Conservation (phyloP, 805 yeast species). For the Metschnikowia cubensis region DNA sequence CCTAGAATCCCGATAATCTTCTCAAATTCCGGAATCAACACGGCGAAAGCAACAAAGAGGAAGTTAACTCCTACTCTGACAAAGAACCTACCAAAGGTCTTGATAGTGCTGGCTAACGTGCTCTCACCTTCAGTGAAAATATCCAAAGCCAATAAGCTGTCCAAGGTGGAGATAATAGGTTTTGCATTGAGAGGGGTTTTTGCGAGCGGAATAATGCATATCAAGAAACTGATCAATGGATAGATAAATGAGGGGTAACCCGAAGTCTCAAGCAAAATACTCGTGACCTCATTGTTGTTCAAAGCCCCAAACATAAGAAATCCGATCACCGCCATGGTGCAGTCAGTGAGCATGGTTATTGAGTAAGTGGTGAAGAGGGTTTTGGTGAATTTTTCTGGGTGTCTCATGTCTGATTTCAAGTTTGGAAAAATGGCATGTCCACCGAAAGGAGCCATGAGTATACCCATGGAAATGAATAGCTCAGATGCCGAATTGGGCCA, state of each 20-base stretch:
- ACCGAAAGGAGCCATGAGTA: slow-evolving; percentile 78
- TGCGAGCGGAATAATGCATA: slow-evolving; percentile 81
- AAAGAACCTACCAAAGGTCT: slow-evolving; percentile 16
- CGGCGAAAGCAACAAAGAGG: slow-evolving; percentile 54
- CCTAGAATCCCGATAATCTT: slow-evolving; percentile 79
- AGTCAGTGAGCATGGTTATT: slow-evolving; percentile 57
- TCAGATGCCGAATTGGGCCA: slow-evolving; percentile 56
- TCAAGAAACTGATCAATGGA: slow-evolving; percentile 54
- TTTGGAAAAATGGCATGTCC: slow-evolving; percentile 82
- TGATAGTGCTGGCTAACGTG: slow-evolving; percentile 2
- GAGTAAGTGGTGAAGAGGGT: slow-evolving; percentile 57
- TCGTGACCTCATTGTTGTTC: slow-evolving; percentile 51
- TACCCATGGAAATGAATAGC: slow-evolving; percentile 58
- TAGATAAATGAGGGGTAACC: slow-evolving; percentile 49
- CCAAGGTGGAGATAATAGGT: slow-evolving; percentile 74
- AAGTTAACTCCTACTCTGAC: slow-evolving; percentile 47
- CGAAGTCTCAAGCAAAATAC: slow-evolving; percentile 40
- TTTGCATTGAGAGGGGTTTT: slow-evolving; percentile 80
- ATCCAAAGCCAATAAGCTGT: slow-evolving; percentile 43
- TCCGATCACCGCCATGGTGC: slow-evolving; percentile 62
- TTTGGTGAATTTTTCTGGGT: slow-evolving; percentile 50
- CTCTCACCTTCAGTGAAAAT: slow-evolving; percentile 11
- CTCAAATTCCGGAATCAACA: slow-evolving; percentile 74
- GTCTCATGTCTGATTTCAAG: slow-evolving; percentile 66
- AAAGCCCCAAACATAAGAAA: slow-evolving; percentile 54